phyloP scores from a whole-genome alignment of 495 filamentous ascomycete species.

The Lasiosphaeria hispida region DNA sequence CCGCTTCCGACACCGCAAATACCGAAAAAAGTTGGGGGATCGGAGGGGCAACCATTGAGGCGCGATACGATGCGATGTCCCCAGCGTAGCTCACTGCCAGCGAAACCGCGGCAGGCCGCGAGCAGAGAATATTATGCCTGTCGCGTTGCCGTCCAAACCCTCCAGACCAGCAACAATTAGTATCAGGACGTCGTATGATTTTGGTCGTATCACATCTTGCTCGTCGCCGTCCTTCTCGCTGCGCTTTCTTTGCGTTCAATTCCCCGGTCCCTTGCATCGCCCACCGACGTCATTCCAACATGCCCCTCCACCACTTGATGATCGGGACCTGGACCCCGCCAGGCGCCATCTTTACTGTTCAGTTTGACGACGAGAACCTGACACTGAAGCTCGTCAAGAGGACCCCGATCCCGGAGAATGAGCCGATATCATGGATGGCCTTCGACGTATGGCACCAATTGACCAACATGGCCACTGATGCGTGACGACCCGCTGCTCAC shows the following conservation, averaged over 20 bases:
- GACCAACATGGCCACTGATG: background rate
- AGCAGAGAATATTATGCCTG: background rate
- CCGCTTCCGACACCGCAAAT: conserved; percentile 13
- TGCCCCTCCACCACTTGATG: conserved; percentile 79
- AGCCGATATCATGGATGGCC: conserved; percentile 89
- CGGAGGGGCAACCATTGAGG: conserved; percentile 4
- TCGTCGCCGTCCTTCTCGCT: conserved; percentile 4
- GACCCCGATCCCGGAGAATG: conserved; percentile 72
- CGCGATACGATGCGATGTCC: too few relatives aligned
- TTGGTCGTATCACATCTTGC: background rate
- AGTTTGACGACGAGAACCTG: conserved; percentile 75
- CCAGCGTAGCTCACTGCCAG: background rate
- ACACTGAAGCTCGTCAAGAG: conserved; percentile 70
- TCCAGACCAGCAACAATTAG: too few relatives aligned
- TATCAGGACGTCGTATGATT: too few relatives aligned
- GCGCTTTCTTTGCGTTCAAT: conserved; percentile 3
- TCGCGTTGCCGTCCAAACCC: too few relatives aligned
- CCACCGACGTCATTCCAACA: conserved; percentile 33
- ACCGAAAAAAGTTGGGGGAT: conserved; percentile 9
- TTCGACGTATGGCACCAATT: conserved; percentile 61
- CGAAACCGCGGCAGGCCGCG: conserved; percentile 3
- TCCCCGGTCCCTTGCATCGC: background rate
- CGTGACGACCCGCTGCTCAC: conserved; percentile 20
- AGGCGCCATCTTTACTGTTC: conserved; percentile 80
- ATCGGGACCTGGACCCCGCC: conserved; percentile 81